Base-by-base conservation (phyloP, 768 basidiomycete species). In the Lactarius akahatsu region DNA sequence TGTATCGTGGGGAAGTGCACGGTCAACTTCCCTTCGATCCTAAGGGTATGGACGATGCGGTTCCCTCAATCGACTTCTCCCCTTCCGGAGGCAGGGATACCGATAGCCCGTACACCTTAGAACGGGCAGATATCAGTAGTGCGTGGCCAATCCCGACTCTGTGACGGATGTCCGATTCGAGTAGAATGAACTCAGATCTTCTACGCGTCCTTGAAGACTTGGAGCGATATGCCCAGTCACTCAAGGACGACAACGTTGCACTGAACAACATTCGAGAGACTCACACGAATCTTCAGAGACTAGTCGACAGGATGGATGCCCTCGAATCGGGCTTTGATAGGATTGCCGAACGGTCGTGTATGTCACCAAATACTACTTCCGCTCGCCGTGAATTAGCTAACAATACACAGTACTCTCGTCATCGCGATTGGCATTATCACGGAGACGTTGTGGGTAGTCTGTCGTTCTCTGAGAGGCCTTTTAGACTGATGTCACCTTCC, bases 1-100 rank as follows among this genome's bases (percentile, higher is more conserved):
- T 90, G n/a, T 95, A 96, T 73, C 83, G 91, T 26, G 83, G 88
- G 4, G 94, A 96, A 72, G 83, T 91, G 15, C 85, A 92, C 67
- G 91, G 91, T 0, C 89, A 92, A 70, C 80, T 98, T 6, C 97
- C 97, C 0, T 98, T 95, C 74, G 89, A 91, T 43, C 83, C 89
- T 3, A 80, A 82, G 59, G 91, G 90, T 3, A 85, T 97, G 85
- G 90, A 92, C 41, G 91, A 90, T 68, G 80, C 87, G 2, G 88
- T 91, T 3, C 92, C 92, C 0, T 81, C 80, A 7, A 84, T 95
- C 69, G 94, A 95, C 71, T 89, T 95, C 72, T 86, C 89, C 0
- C 88, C 91, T 0, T 81, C 82, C 1, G 89, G 89, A 45, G 84
- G 81, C 61, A 78, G 77, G 15, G 89, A 93, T 52, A 78, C 80